These are phyloP conservation scores for Plasmodium coatneyi DNA, from an alignment of 169 alveolate species.

Conservation along the genomic window DNA sequence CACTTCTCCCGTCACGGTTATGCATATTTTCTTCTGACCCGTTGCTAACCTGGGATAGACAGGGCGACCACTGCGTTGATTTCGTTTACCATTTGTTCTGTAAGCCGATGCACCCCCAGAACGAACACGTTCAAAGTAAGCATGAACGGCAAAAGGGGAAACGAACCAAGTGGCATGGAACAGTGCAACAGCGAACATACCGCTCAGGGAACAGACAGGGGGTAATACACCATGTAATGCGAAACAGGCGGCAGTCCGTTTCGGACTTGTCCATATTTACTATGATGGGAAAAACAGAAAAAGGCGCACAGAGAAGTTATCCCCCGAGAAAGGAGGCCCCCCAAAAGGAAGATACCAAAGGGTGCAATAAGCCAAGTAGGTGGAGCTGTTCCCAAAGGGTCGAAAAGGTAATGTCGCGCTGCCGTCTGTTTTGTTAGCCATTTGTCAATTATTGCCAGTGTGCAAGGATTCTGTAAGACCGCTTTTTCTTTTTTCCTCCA, in stretches of 20 bases:
- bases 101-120: neutral
- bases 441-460: neutral
- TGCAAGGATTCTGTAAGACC: neutral
- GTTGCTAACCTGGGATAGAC: neutral
- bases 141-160: neutral
- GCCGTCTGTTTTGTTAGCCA: neutral
- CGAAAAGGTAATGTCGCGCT: neutral
- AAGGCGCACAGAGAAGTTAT: neutral
- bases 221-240: neutral
- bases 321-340: neutral
- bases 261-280: neutral
- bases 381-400: neutral
- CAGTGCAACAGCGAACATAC: neutral
- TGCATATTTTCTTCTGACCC: neutral
- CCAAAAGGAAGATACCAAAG: neutral
- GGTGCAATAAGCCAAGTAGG: neutral
- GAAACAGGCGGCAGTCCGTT: neutral
- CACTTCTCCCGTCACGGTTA: neutral
- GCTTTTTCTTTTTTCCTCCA: neutral
- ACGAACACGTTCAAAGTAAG: neutral
- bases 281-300: neutral
- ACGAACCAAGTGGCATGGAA: neutral
- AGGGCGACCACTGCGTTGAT: neutral
- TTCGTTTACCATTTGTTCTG: neutral
- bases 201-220: neutral